These are phyloP conservation scores for Thielaviopsis punctulata DNA, from an alignment of 2,329 filamentous ascomycete species.

Conservation along the genomic window DNA sequence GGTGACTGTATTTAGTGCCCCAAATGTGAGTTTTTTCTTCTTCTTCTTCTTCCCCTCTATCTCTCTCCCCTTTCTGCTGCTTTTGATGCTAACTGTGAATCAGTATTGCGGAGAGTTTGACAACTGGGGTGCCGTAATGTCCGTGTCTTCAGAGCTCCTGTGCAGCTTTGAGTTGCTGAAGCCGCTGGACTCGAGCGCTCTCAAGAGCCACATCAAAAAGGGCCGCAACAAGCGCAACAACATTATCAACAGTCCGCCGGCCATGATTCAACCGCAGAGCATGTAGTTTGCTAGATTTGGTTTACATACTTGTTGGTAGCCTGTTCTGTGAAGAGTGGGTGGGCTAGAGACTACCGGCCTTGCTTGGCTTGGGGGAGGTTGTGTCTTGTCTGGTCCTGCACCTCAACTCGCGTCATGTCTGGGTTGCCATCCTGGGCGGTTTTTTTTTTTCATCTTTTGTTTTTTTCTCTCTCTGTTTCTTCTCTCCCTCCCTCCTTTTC, in stretches of 20 bases:
- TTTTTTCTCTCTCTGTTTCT: constrained; percentile 29
- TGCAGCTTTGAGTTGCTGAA: constrained; percentile 97
- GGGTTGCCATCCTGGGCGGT: no score
- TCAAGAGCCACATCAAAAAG: constrained; percentile 99
- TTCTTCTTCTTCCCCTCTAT: not conserved
- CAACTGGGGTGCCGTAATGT: constrained; percentile 99
- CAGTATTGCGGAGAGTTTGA: constrained; percentile 98
- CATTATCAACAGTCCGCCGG: constrained; percentile 73
- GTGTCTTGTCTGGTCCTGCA: not conserved
- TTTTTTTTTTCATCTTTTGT: constrained; percentile 25
- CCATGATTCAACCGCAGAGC: constrained; percentile 10
- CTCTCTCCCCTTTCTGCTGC: not conserved
- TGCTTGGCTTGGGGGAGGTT: not conserved
- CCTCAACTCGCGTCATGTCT: no score
- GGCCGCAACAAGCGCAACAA: constrained; percentile 84
- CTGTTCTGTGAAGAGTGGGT: no score
- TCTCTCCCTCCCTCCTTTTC: not conserved
- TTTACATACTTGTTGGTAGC: no score
- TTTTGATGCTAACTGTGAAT: constrained; percentile 15
- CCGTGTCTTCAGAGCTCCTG: constrained; percentile 77
- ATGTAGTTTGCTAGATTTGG: constrained; percentile 8
- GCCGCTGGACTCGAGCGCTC: constrained; percentile 81
- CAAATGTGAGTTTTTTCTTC: constrained; percentile 55
- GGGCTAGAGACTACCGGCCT: no score
- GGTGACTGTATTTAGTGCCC: constrained; percentile 93